phyloP scores from a whole-genome alignment of 2,329 filamentous ascomycete species.

The Aureobasidium namibiae region DNA sequence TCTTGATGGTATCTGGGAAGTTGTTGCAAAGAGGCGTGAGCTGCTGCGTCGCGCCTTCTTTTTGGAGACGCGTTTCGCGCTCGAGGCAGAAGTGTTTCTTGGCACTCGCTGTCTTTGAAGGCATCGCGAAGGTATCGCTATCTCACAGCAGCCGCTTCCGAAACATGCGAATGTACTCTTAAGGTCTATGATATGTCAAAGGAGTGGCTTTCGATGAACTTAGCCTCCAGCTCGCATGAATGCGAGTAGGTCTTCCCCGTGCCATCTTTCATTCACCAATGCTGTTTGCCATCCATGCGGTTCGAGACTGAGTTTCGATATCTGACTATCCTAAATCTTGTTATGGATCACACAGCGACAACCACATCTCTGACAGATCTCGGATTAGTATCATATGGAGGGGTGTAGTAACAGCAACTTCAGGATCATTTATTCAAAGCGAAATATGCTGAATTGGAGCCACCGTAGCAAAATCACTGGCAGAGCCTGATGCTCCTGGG shows the following conservation, averaged over 20 bases:
- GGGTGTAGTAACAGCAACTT: no score
- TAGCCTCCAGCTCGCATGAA: no score
- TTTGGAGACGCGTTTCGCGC: slow-evolving; percentile 5
- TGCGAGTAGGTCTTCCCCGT: no score
- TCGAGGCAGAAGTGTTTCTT: slow-evolving; percentile 6
- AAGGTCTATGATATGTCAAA: background rate
- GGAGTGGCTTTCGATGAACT: background rate
- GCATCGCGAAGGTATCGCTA: background rate
- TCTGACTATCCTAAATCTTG: background rate
- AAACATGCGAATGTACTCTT: background rate
- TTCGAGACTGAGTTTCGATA: no score
- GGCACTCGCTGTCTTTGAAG: background rate
- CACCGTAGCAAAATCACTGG: background rate
- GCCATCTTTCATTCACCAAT: no score
- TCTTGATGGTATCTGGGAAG: background rate
- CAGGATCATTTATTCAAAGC: no score
- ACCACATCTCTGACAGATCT: background rate
- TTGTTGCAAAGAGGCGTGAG: background rate
- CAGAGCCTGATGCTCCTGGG: background rate
- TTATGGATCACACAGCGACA: background rate
- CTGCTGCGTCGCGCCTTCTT: background rate
- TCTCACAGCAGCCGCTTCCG: background rate
- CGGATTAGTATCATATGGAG: background rate
- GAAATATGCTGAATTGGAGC: no score
- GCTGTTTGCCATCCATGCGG: background rate